Base-by-base conservation (phyloP, 805 yeast genomes). In the Lipomyces anomalus region DNA sequence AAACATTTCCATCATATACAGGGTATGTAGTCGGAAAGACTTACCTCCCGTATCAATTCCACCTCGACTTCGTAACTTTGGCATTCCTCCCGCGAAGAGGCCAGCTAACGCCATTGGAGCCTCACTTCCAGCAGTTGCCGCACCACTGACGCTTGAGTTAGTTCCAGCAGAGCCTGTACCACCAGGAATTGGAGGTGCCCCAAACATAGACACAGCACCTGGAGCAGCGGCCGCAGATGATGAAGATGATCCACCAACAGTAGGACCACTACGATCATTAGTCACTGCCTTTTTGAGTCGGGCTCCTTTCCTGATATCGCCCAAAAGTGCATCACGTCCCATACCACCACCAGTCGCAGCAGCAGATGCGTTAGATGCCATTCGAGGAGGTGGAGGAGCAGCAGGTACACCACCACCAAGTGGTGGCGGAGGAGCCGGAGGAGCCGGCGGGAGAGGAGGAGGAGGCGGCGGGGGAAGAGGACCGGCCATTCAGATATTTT, bases 291-390 rank as follows among this genome's bases (percentile, higher is more conserved):
- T 79, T 58, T 79, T 81, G 45, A 82, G 68, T 38, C 57, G 63
- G 42, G 61, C 66, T 20, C 89, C 90, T 51, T 84, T 83, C 58
- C 87, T 76, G 54, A 90, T 90, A 61, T 85, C 95, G 24, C 92
- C 86, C 22, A 90, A 70, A 42, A 90, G 59, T 4, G 73, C 74
- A 22, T 35, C 28, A 9, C 55, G 38, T 22, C 52, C 53, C 21
- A 38, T 41, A 13, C 30, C 46, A 9, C 40, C 48, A 7, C 37
- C 48, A 6, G 34, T 35, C 9, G 30, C 13, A 26, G 30, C 9
- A 26, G 30, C 13, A 26, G 30, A 9, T 26, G 30, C 9, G 11
- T 9, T 26, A 26, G 30, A 9, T 26, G 30, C 9, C 30, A 26
- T 26, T 26, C 30, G 30, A 7, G 38, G 62, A 61, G 53, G 43